These are phyloP conservation scores for Coccinonectria pachysandricola DNA, from an alignment of 2,329 filamentous ascomycete genomes.

Conservation along the genomic window DNA sequence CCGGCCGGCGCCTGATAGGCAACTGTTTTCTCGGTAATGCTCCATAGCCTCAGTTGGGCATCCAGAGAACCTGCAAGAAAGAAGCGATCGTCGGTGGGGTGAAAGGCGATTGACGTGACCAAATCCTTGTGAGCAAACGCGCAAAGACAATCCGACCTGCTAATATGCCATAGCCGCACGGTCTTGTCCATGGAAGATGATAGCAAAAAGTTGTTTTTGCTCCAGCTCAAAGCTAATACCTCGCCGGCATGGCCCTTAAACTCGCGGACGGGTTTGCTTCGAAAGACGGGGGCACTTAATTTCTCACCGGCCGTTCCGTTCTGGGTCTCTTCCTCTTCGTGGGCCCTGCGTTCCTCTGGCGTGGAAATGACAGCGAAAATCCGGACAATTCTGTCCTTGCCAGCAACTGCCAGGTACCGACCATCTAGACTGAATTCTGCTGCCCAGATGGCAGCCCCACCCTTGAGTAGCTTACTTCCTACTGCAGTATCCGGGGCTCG, in stretches of 20 bases:
- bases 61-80: slow-evolving; percentile 92
- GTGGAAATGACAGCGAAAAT: slow-evolving; percentile 85
- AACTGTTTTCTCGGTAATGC: slow-evolving; percentile 91
- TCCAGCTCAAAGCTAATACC: slow-evolving; percentile 90
- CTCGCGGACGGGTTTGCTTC: slow-evolving; percentile 64
- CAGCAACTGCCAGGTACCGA: slow-evolving; percentile 81
- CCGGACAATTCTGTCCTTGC: slow-evolving; percentile 74
- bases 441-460: slow-evolving; percentile 73
- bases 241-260: slow-evolving; percentile 78
- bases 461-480: slow-evolving; percentile 31
- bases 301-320: slow-evolving; percentile 37
- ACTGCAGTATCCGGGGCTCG: slow-evolving; percentile 26
- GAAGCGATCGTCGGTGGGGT: slow-evolving; percentile 90
- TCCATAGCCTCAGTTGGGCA: slow-evolving; percentile 82
- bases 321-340: slow-evolving; percentile 52
- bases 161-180: slow-evolving; percentile 87
- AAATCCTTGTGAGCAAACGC: slow-evolving; percentile 93
- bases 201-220: slow-evolving; percentile 95
- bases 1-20: slow-evolving; percentile 68
- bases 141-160: slow-evolving; percentile 74
- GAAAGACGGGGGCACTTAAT: slow-evolving; percentile 85
- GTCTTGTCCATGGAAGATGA: slow-evolving; percentile 98
- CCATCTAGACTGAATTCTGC: slow-evolving; percentile 90
- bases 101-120: slow-evolving; percentile 89
- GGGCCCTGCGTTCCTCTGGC: slow-evolving; percentile 62